Percentiles rank a stretch among this genome's conserved stretches.
These are phyloP conservation scores for Sporodiniella umbellata DNA, from an alignment of 371 early-diverging fungal species.

Conservation along the genomic window DNA sequence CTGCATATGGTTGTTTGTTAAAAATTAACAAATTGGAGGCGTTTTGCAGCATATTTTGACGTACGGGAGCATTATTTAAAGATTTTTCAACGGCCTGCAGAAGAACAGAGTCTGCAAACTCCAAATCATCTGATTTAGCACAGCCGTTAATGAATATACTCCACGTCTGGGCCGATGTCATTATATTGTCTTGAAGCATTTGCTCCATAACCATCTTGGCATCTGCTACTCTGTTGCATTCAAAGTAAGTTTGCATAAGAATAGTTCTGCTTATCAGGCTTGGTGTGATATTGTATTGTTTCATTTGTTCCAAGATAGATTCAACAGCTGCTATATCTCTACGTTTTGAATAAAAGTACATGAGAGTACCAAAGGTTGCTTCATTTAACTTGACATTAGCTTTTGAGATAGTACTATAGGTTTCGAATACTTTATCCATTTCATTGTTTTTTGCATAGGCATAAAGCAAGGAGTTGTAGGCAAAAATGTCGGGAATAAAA, in stretches of 20 bases:
- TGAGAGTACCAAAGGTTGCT: constrained; percentile 35
- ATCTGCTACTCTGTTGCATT: constrained; percentile 12
- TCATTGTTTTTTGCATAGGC: constrained; percentile 34
- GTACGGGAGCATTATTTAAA: neutral
- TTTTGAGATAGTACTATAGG: constrained; percentile 33
- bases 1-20: constrained; percentile 12
- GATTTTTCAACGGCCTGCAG: constrained; percentile 15
- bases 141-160: constrained; percentile 26
- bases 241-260: constrained; percentile 40
- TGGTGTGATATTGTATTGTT: constrained; percentile 24
- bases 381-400: constrained; percentile 23
- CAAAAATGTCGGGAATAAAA: constrained; percentile 24
- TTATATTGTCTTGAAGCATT: constrained; percentile 28
- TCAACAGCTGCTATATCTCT: constrained; percentile 33
- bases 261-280: constrained; percentile 25
- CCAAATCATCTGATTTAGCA: constrained; percentile 15
- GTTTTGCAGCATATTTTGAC: neutral
- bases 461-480: constrained; percentile 35
- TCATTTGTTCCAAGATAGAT: constrained; percentile 34
- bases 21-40: neutral
- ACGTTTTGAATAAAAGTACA: constrained; percentile 35
- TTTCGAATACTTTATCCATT: constrained; percentile 36
- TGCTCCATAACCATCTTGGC: constrained; percentile 28
- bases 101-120: constrained; percentile 28
- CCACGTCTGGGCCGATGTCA: constrained; percentile 24